Evolutionary conservation across 1,139 yeast genomes (phyloP), one percentile per base, ranked within the genome.

Genomic region (Candida gigantensis): DNA sequence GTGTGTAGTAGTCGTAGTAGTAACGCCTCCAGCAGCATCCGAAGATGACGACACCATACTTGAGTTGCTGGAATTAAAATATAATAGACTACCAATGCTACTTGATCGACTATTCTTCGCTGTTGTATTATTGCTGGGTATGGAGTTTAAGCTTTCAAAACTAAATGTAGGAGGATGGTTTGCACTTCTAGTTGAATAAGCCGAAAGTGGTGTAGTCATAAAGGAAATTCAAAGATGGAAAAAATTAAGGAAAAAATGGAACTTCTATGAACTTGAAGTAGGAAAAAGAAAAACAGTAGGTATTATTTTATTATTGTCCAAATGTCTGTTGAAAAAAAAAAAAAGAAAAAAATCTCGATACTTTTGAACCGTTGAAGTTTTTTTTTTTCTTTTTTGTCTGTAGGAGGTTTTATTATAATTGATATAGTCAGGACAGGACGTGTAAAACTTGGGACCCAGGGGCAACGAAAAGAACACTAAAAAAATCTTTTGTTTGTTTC

Each of bases 31-130:
- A 18, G 33, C 19, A 20, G 33, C 24, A 12, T 30, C 28, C 5
- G 28, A 16, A 5, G 23, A 26, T 26, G 24, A n/a, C 17, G 33
- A 30, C 11, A 26, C 28, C 35, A 32, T 32, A 27, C 35, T 32
- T 20, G 35, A 27, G 10, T 21, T 21, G 11, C 27, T 26, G 16
- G 27, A 21, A 21, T 27, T 26, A 10, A 27, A 26, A 27, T 20
- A 32, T 11, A 32, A 20, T 32, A 27, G 9, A 12, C 30, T 32
- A n/a, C 21, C 19, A 3, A 32, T 21, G 15, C 35, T 26, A 16
- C 23, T 21, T 5, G 35, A 32, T 26, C 30, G 30, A 27, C 26
- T 16, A 11, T 32, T 32, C 10, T 26, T 21, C 6, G 28, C 18
- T 10, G 25, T 29, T 17, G 27, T 17, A 23, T 23, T 23, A 12